Base-by-base conservation (phyloP, 306 rosid species). In the Comarum palustre region DNA sequence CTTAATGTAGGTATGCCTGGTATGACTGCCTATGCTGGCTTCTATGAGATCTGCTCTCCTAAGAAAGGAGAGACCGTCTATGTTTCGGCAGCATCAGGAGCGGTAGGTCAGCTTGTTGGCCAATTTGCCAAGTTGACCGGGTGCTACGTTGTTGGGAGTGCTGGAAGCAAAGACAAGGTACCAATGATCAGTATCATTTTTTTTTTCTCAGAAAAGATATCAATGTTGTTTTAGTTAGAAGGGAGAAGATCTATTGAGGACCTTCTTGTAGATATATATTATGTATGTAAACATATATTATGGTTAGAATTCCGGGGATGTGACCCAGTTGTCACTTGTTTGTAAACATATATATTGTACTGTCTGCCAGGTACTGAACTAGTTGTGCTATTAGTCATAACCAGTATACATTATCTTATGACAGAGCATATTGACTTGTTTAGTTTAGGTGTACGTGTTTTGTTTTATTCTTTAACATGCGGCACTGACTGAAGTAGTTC, bases 61-160 rank as follows among this genome's bases (percentile, higher is more conserved):
- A 85, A 83, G 67, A 82, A 81, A 77, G 92, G 84, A 74, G 89
- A 85, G 17, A 41, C 72, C 73, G 91, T 84, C 1, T 85, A 80
- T 9, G 27, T 87, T 45, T 87, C 91, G 57, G 79, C 89, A 62
- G 63, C 63, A 25, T 57, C 63, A 12, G 63, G 63, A 57, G 63
- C 86, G 7, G 86, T 82, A 29, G 83, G 86, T 39, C 86, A 82
- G 32, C 78, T 82, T 65, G 85, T 82, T 39, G 63, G 63, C 34
- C 63, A 57, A 85, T 87, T 78, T 6, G 82, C 82, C 3, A 78
- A 87, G 34, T 46, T 84, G 80, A 38, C 69, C 68, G 91, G 84
- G 17, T 87, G 87, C 39, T 85, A 85, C 77, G 87, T 87, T 75
- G 87, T 87, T 72, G 87, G 92, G 75, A 85, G 87, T 81, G 83